Conservation (phyloP, 2,329 filamentous ascomycete genomes). For the Hypomyces rosellus region DNA sequence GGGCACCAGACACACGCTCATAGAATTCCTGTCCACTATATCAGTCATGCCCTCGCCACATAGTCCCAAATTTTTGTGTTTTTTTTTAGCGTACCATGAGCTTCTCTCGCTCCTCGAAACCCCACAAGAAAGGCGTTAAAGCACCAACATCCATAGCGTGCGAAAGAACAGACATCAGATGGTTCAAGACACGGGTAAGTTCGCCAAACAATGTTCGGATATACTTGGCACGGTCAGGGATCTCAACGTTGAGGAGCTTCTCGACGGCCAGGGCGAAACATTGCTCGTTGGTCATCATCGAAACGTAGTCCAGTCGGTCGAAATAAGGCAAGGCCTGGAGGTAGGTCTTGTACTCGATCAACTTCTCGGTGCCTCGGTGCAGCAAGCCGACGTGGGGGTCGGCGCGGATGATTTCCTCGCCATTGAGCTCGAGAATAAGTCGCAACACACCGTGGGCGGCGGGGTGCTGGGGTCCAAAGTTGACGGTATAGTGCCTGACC, state of each 20-base stretch:
- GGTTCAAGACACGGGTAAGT: conserved; percentile 89
- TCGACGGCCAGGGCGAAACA: conserved; percentile 93
- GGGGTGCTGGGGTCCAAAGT: conserved; percentile 98
- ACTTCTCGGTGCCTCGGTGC: conserved; percentile 96
- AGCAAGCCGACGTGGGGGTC: conserved; percentile 96
- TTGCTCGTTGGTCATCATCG: conserved; percentile 99
- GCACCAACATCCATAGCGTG: conserved; percentile 99
- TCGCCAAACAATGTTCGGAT: conserved; percentile 95
- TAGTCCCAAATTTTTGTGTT: neutral
- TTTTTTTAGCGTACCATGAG: conserved; percentile 68
- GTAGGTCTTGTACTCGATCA: conserved; percentile 99
- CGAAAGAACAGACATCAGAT: conserved; percentile 94
- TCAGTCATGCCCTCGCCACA: neutral
- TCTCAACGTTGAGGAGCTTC: conserved; percentile 95
- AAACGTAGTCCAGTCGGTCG: conserved; percentile 96
- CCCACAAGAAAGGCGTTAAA: conserved; percentile 96
- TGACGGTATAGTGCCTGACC: conserved; percentile 98
- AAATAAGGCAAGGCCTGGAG: conserved; percentile 98
- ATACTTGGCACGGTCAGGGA: conserved; percentile 92
- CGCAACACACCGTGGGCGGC: conserved; percentile 97
- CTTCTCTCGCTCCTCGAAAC: conserved; percentile 99
- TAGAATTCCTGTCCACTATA: conserved; percentile 80
- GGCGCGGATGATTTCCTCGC: conserved; percentile 93
- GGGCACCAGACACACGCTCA: conserved; percentile 95
- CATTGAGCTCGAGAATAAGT: conserved; percentile 93